phyloP scores from a whole-genome alignment of 202 grass and related monocot species.

The Bolboschoenoplectus hybrid region DNA sequence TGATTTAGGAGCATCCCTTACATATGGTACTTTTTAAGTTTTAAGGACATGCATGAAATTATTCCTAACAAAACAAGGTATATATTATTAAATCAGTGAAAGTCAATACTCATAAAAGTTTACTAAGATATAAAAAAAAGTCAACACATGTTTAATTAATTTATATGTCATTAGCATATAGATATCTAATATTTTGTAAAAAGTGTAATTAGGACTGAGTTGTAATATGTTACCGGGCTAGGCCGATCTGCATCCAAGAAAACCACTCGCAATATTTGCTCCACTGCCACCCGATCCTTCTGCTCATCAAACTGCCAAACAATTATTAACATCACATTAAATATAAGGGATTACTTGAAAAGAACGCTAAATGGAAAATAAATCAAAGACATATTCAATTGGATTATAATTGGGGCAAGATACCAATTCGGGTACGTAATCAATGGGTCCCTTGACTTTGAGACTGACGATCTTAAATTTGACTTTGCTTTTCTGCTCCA shows the following conservation, averaged over 20 bases:
- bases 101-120: background rate
- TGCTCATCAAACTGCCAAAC: conserved; percentile 87
- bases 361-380: background rate
- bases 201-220: background rate
- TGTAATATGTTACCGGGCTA: conserved; percentile 61
- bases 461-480: conserved; percentile 95
- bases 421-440: conserved; percentile 91
- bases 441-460: conserved; percentile 66
- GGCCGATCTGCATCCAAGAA: conserved; percentile 82
- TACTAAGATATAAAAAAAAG: background rate
- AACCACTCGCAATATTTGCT: conserved; percentile 95
- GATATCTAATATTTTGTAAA: background rate
- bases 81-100: conserved; percentile 17
- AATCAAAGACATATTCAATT: conserved; percentile 15
- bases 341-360: background rate
- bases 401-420: conserved; percentile 25
- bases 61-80: background rate
- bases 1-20: background rate
- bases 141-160: background rate
- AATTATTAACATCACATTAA: conserved; percentile 32
- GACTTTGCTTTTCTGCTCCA: conserved; percentile 83
- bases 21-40: background rate
- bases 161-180: background rate
- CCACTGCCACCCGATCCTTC: conserved; percentile 81
- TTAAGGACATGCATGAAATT: conserved; percentile 7